Evolutionary conservation across 75 land plant genomes (phyloP).

Genomic region (Selaginella moellendorffii): DNA sequence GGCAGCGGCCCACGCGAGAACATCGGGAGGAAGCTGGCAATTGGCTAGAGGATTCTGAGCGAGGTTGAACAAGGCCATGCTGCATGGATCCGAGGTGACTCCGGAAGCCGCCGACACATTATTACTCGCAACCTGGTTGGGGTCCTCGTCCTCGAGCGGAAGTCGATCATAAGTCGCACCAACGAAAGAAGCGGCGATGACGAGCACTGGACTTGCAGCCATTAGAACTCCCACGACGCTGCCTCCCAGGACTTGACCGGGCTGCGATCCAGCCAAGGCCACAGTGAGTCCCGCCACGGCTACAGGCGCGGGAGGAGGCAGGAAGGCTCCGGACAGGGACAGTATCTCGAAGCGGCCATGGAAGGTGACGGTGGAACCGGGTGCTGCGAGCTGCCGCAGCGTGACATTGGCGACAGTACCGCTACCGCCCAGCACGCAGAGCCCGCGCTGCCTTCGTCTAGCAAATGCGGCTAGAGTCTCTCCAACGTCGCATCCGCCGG

Average conservation of each 20-base stretch:
- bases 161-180: constrained; percentile 64
- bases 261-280: constrained; percentile 57
- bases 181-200: constrained; percentile 60
- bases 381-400: constrained; percentile 61
- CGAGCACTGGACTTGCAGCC: constrained; percentile 58
- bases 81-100: not conserved
- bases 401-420: constrained; percentile 75
- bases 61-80: not conserved
- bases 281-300: constrained; percentile 61
- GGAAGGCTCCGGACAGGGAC: constrained; percentile 61
- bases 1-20: constrained; percentile 29
- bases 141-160: constrained; percentile 58
- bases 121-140: not conserved
- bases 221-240: constrained; percentile 44
- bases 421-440: constrained; percentile 64
- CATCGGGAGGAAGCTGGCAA: constrained; percentile 34
- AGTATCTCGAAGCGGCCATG: constrained; percentile 75
- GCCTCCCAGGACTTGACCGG: constrained; percentile 85
- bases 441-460: constrained; percentile 54
- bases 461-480: constrained; percentile 68
- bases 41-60: constrained; percentile 37
- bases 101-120: not conserved
- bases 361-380: constrained; percentile 53
- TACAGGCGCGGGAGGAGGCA: constrained; percentile 70
- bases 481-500: constrained; percentile 58